Evolutionary conservation across 257 asterid genomes (phyloP).

Genomic region (Fraxinus anomala): DNA sequence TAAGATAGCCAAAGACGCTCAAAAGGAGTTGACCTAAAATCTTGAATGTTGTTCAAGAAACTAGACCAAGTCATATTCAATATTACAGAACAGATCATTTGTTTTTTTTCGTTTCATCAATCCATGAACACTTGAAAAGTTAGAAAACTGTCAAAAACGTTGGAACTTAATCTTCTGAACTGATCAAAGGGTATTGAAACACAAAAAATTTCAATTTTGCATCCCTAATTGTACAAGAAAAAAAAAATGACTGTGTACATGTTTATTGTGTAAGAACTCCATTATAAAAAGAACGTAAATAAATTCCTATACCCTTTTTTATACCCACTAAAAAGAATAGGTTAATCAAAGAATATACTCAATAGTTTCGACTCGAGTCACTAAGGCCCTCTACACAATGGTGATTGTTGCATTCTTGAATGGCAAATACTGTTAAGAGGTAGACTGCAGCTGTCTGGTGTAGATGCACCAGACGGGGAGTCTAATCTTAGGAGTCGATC

Average conservation of each 20-base stretch:
- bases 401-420: conserved; percentile 40
- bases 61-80: background rate
- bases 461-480: conserved; percentile 23
- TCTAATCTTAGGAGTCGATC: conserved; percentile 15
- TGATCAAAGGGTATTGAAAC: conserved; percentile 27
- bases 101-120: background rate
- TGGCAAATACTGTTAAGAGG: conserved; percentile 29
- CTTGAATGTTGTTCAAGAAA: background rate
- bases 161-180: conserved; percentile 23
- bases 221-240: conserved; percentile 33
- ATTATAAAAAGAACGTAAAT: conserved; percentile 32
- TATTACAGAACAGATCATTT: background rate
- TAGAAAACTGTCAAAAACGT: background rate
- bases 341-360: conserved; percentile 36
- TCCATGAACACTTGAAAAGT: background rate
- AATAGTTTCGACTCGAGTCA: conserved; percentile 15
- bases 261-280: conserved; percentile 28
- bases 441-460: conserved; percentile 26
- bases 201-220: conserved; percentile 35
- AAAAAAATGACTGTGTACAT: conserved; percentile 46
- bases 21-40: no score
- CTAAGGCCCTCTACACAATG: conserved; percentile 24
- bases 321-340: conserved; percentile 50
- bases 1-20: no score
- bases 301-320: conserved; percentile 44